Percentiles rank a stretch among this genome's conserved stretches.
phyloP scores from a whole-genome alignment of 495 filamentous ascomycete genomes.

The Hypoxylon lenormandii region DNA sequence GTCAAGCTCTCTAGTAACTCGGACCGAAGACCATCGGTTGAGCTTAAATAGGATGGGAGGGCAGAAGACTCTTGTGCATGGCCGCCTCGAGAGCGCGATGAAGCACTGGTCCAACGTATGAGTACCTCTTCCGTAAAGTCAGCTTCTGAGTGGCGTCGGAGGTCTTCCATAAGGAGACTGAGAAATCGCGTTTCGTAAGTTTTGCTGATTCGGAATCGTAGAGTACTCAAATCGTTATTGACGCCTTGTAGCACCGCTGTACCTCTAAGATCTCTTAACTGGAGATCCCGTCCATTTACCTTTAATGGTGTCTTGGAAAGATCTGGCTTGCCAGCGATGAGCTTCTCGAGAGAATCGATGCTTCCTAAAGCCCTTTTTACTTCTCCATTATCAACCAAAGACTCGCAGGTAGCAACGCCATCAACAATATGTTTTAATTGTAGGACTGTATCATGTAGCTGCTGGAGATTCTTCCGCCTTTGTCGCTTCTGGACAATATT shows the following conservation, averaged over 20 bases:
- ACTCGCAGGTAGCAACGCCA: slow-evolving; percentile 73
- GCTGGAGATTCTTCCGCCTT: slow-evolving; percentile 77
- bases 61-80: slow-evolving; percentile 66
- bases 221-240: slow-evolving; percentile 70
- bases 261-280: slow-evolving; percentile 71
- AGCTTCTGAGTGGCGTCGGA: slow-evolving; percentile 75
- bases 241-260: slow-evolving; percentile 77
- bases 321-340: slow-evolving; percentile 76
- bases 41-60: slow-evolving; percentile 72
- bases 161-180: slow-evolving; percentile 74
- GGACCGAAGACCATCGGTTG: slow-evolving; percentile 69
- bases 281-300: slow-evolving; percentile 51
- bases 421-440: slow-evolving; percentile 77
- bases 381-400: slow-evolving; percentile 74
- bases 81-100: slow-evolving; percentile 58
- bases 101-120: slow-evolving; percentile 64
- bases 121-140: slow-evolving; percentile 72
- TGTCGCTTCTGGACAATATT: slow-evolving; percentile 77
- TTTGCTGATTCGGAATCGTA: slow-evolving; percentile 77
- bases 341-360: slow-evolving; percentile 72
- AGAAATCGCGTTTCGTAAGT: slow-evolving; percentile 80
- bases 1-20: slow-evolving; percentile 70
- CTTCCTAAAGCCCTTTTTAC: slow-evolving; percentile 75
- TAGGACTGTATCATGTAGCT: slow-evolving; percentile 74
- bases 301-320: too few species aligned